A percentile compares a stretch with the other conserved stretches of the same genome.
Conservation (phyloP, 148 eudicot species). For the Rhododendron kiyosumense region DNA sequence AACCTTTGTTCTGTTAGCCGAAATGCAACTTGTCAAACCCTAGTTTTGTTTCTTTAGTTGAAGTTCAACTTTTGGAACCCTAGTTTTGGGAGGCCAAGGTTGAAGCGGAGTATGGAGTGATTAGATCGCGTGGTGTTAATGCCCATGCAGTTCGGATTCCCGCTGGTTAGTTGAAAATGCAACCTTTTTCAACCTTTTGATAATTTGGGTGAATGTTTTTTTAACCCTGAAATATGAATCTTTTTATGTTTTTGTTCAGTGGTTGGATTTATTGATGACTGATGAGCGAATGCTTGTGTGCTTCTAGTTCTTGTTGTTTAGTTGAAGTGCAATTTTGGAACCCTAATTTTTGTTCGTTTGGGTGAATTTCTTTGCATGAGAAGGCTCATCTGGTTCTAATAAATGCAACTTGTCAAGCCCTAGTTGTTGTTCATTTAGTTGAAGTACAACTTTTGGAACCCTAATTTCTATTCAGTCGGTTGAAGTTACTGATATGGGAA, state of each 20-base stretch:
- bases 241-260: not conserved
- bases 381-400: not conserved
- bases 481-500: not conserved
- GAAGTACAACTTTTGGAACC: not conserved
- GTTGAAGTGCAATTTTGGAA: not conserved
- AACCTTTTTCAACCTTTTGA: not conserved
- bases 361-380: not conserved
- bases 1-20: not conserved
- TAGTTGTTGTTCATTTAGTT: not conserved
- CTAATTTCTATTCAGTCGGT: not conserved
- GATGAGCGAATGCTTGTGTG: constrained; percentile 44
- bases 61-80: not conserved
- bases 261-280: not conserved
- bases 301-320: constrained; percentile 31
- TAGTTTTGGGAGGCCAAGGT: not conserved
- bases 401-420: constrained; percentile 5
- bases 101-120: not conserved
- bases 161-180: not conserved
- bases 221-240: not conserved
- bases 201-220: not conserved
- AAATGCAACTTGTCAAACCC: constrained; percentile 6
- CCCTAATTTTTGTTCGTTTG: not conserved
- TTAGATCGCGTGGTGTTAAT: not conserved
- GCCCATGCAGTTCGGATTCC: not conserved
- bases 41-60: not conserved